A percentile compares a stretch with the other conserved stretches of the same genome.
Evolutionary conservation across 1,284 basidiomycete species (phyloP).

Genomic region (Pseudozyma sp.): DNA sequence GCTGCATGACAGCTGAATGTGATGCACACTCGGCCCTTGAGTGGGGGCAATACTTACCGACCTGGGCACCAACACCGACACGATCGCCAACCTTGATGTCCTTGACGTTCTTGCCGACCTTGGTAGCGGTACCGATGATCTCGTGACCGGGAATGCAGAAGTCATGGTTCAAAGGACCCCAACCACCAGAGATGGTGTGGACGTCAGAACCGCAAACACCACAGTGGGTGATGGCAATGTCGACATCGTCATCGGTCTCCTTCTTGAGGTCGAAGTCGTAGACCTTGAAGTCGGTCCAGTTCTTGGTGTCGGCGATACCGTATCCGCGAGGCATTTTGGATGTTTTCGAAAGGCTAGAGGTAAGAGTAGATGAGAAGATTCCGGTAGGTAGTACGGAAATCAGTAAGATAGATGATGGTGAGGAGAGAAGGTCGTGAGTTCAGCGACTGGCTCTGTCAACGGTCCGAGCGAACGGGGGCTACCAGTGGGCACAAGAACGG

Average conservation of each 20-base stretch:
- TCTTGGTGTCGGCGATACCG: conserved; percentile 64
- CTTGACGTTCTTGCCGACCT: conserved; percentile 71
- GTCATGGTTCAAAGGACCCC: conserved; percentile 60
- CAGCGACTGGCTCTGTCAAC: not conserved
- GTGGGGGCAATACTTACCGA: conserved; percentile 50
- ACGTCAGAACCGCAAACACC: conserved; percentile 63
- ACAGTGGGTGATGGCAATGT: conserved; percentile 63
- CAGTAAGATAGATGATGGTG: not conserved
- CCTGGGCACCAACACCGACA: conserved; percentile 77
- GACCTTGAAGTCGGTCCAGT: conserved; percentile 68
- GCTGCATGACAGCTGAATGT: no score
- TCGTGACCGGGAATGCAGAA: conserved; percentile 74
- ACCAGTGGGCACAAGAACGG: conserved; percentile 3
- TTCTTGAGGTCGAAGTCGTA: conserved; percentile 66
- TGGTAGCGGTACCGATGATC: conserved; percentile 74
- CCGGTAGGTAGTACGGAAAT: no score
- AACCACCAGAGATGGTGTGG: conserved; percentile 65
- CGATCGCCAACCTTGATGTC: conserved; percentile 76
- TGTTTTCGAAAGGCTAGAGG: not conserved
- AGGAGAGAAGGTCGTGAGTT: not conserved
- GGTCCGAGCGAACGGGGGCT: no score
- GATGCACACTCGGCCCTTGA: no score
- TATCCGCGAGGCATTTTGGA: conserved; percentile 61
- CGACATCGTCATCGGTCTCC: conserved; percentile 63
- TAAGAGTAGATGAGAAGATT: no score